Evolutionary conservation across 306 rosid genomes (phyloP), one percentile per base, ranked within the genome.

Genomic region (Sechiopsis laciniata): DNA sequence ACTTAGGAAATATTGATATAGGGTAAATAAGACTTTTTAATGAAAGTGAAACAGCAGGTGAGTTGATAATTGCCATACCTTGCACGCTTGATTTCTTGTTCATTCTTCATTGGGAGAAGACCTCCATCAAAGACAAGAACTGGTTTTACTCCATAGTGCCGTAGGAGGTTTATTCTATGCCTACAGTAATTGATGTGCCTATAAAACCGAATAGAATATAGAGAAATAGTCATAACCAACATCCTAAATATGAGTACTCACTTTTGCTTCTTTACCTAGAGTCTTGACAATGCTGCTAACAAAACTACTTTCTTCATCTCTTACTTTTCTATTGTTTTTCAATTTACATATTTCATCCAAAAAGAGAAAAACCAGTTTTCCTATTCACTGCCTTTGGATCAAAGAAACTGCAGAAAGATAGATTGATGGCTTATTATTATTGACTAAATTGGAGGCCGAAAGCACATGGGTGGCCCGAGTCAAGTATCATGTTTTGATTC

Each of bases 121-220:
- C 97, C 98, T 12, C 98, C 98, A 79, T 94, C 98, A 76, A 94
- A 94, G 57, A 94, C 94, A 63, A 94, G 96, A 80, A 94, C 51
- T 26, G 98, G 97, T 63, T 94, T 89, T 65, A 90, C 82, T 71
- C 97, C 92, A 48, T 76, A 70, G 72, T 88, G 89, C 75, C 96
- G 88, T 32, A 94, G 84, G 76, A 94, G 78, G 84, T 90, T 94
- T 16, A 94, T 95, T 85, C 90, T 85, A 65, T 82, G 94, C 97
- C 90, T 90, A 78, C 98, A 94, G 81, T 94, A 94, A 78, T 88
- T 96, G 73, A 93, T 82, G 82, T 94, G 97, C 89, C 97, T 94
- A 75, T 45, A 74, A 79, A 70, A 82, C 78, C 26, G 55, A 22
- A 74, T 19, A 76, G 46, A 68, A 29, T 22, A 67, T 75, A 63